Conservation (phyloP, 2,329 filamentous ascomycete species). For the Xylariaceae sp. region DNA sequence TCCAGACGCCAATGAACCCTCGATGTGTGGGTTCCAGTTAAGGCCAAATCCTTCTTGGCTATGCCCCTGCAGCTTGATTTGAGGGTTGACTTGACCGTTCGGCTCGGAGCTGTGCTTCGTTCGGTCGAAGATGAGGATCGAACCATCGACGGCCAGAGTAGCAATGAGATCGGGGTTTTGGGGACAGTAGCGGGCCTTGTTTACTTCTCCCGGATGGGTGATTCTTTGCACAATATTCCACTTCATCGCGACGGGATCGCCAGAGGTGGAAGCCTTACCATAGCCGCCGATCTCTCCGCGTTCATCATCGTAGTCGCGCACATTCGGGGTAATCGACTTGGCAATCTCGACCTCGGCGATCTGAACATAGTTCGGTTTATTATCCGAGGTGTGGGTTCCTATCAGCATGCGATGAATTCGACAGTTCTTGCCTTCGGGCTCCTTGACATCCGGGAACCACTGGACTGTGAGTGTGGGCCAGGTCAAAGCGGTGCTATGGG, state of each 20-base stretch:
- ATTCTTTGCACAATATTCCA: slow-evolving; percentile 95
- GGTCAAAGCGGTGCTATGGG: slow-evolving; percentile 70
- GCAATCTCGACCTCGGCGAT: slow-evolving; percentile 93
- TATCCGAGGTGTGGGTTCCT: slow-evolving; percentile 88
- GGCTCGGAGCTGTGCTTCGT: slow-evolving; percentile 85
- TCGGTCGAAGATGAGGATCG: slow-evolving; percentile 88
- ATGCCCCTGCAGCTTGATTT: slow-evolving; percentile 82
- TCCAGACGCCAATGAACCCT: slow-evolving; percentile 79
- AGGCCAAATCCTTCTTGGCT: slow-evolving; percentile 85
- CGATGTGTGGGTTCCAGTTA: slow-evolving; percentile 81
- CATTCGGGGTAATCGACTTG: slow-evolving; percentile 66
- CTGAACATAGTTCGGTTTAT: slow-evolving; percentile 83
- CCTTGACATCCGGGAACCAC: slow-evolving; percentile 95
- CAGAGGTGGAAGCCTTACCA: slow-evolving; percentile 50
- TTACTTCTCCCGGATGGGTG: slow-evolving; percentile 92
- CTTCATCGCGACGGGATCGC: slow-evolving; percentile 68
- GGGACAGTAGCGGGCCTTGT: slow-evolving; percentile 96
- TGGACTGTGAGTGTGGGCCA: slow-evolving; percentile 97
- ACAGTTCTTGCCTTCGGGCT: slow-evolving; percentile 79
- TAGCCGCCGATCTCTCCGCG: slow-evolving; percentile 92
- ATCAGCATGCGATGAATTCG: slow-evolving; percentile 83
- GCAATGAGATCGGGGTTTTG: slow-evolving; percentile 97
- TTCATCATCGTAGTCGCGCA: slow-evolving; percentile 84
- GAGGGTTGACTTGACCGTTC: slow-evolving; percentile 67
- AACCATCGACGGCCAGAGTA: slow-evolving; percentile 81